These are phyloP conservation scores for Rhododendron mucronatum DNA, from an alignment of 148 eudicot species.

Conservation along the genomic window DNA sequence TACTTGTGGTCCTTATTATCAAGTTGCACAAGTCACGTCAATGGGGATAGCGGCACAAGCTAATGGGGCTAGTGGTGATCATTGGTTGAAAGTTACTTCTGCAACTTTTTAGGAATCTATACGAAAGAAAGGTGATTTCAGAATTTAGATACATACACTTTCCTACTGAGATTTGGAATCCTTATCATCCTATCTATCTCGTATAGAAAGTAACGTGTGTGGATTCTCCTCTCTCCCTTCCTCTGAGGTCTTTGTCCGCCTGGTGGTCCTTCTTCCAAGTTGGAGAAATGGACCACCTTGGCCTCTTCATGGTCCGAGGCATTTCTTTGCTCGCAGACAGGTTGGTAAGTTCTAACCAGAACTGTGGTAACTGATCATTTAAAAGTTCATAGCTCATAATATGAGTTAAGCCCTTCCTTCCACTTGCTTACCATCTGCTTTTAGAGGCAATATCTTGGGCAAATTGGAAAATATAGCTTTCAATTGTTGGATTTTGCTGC, in stretches of 20 bases:
- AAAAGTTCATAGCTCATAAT: not conserved
- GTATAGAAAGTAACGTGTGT: constrained; percentile 11
- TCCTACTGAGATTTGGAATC: constrained; percentile 13
- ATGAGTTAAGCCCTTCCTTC: not conserved
- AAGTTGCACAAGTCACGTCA: constrained; percentile 20
- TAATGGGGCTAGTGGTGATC: constrained; percentile 6
- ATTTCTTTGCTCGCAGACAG: not conserved
- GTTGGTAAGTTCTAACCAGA: not conserved
- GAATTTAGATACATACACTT: constrained; percentile 7
- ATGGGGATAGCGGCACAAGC: constrained; percentile 8
- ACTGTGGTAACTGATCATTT: not conserved
- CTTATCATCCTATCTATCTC: constrained; percentile 17
- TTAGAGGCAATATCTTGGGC: not conserved
- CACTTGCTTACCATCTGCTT: not conserved
- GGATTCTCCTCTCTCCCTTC: constrained; percentile 13
- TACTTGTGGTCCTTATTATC: not conserved
- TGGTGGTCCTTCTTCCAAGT: constrained; percentile 13
- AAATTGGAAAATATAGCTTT: not conserved
- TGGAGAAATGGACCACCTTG: constrained; percentile 5
- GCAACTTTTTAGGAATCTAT: constrained; percentile 17
- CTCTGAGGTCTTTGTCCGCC: not conserved
- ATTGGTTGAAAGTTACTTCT: constrained; percentile 14
- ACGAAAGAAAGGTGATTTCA: not conserved
- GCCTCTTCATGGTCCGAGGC: constrained; percentile 2
- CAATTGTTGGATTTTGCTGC: not conserved